Evolutionary conservation across 176 grass and related monocot species (phyloP).

Genomic region (Aegilops tauschii): DNA sequence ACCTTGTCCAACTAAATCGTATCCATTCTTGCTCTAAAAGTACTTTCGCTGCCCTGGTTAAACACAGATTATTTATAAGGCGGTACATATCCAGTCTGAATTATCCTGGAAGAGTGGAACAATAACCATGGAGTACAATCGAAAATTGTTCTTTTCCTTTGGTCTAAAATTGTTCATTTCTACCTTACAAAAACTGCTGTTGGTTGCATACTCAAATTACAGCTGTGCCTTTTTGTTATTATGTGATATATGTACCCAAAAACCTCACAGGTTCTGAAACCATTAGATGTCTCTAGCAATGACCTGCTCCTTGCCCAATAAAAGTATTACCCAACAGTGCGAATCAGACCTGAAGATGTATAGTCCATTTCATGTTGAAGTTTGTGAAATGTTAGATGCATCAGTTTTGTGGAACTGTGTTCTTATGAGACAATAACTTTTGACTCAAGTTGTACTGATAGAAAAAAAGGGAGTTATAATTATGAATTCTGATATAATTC

Average conservation of each 20-base stretch:
- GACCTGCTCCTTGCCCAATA: not conserved
- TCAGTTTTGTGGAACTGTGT: not conserved
- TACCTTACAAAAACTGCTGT: not conserved
- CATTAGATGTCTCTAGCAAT: conserved; percentile 1
- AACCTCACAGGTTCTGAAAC: not conserved
- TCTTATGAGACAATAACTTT: conserved; percentile 7
- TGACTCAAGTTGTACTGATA: conserved; percentile 5
- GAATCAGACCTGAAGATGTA: not conserved
- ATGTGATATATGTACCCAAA: not conserved
- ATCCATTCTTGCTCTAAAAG: not conserved
- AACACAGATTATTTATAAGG: conserved; percentile 11
- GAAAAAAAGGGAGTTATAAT: not conserved
- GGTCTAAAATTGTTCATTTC: not conserved
- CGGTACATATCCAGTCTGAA: not conserved
- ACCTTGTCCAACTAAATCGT: not conserved
- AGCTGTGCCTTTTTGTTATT: not conserved
- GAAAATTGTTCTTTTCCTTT: not conserved
- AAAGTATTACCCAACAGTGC: not conserved
- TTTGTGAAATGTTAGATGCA: not conserved
- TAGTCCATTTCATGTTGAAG: conserved; percentile 9
- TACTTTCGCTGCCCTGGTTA: not conserved
- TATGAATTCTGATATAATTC: not conserved
- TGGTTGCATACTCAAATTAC: not conserved
- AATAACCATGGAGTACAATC: not conserved
- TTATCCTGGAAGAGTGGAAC: not conserved